These are phyloP conservation scores for Hyaloperonospora arabidopsidis DNA, from an alignment of 352 stramenopile genomes.

Conservation along the genomic window DNA sequence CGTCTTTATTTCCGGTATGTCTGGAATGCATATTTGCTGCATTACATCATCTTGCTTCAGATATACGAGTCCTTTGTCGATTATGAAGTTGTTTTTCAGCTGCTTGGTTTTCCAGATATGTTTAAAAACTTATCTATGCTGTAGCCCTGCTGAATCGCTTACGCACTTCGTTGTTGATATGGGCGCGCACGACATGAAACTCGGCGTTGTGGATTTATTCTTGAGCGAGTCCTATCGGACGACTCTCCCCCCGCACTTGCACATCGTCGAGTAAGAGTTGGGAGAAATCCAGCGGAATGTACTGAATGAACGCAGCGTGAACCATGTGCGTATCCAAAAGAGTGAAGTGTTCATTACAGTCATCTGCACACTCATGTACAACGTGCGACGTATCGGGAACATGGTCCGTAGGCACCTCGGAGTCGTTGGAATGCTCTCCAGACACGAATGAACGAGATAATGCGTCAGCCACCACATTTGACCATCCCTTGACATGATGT, in stretches of 20 bases:
- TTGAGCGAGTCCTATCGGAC: not conserved
- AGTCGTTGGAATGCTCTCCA: not conserved
- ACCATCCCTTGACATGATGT: slow-evolving; percentile 2
- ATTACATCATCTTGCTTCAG: not conserved
- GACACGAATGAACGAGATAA: not conserved
- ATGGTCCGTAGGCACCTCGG: not conserved
- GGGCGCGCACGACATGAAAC: not conserved
- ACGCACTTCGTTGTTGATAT: not conserved
- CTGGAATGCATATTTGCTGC: slow-evolving; percentile 1
- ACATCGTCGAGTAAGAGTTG: slow-evolving; percentile 1
- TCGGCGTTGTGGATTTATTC: slow-evolving; percentile 1
- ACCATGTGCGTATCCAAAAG: not conserved
- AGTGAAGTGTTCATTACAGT: not conserved
- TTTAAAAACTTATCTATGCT: not conserved
- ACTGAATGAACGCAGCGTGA: not conserved
- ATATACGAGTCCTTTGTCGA: slow-evolving; percentile 2
- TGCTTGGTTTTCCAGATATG: not conserved
- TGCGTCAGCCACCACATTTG: slow-evolving; percentile 5
- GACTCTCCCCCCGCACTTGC: not conserved
- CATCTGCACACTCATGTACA: not conserved
- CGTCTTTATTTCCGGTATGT: slow-evolving; percentile 1
- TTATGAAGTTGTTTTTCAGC: not conserved
- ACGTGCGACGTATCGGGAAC: slow-evolving; percentile 1
- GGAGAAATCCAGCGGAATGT: not conserved
- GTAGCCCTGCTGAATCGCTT: slow-evolving; percentile 3